Evolutionary conservation across 1,284 basidiomycete species (phyloP).

Genomic region (Ceratobasidium sp.): DNA sequence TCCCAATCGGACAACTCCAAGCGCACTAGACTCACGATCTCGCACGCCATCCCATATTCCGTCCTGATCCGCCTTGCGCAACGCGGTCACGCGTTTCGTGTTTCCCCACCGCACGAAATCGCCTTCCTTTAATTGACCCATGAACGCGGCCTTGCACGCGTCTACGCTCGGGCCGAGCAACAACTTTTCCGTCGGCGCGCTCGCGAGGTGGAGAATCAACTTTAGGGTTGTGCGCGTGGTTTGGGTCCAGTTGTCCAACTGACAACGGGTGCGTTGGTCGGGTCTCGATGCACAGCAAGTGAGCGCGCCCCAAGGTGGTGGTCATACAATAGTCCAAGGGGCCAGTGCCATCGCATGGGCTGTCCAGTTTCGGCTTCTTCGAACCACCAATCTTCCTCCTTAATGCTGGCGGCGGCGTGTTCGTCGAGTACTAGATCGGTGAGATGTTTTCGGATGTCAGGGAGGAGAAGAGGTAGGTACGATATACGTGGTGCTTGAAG

Average conservation of each 20-base stretch:
- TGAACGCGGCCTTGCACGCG: constrained; percentile 86
- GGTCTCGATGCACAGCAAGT: constrained; percentile 26
- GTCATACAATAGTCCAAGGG: constrained; percentile 90
- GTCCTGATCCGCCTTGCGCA: constrained; percentile 89
- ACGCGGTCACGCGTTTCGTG: constrained; percentile 86
- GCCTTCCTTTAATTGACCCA: constrained; percentile 93
- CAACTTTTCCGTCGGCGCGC: constrained; percentile 83
- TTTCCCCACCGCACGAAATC: constrained; percentile 96
- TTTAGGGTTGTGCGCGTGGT: constrained; percentile 67
- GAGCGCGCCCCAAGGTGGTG: constrained; percentile 58
- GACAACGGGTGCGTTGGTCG: not conserved
- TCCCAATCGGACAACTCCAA: not conserved
- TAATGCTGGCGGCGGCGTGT: constrained; percentile 68
- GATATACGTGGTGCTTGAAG: constrained; percentile 80
- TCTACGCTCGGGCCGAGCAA: constrained; percentile 79
- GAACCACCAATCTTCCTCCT: constrained; percentile 94
- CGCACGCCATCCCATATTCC: constrained; percentile 93
- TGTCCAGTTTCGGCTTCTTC: constrained; percentile 75
- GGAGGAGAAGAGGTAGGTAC: constrained; percentile 88
- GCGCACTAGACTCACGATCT: constrained; percentile 68
- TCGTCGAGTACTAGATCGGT: constrained; percentile 91
- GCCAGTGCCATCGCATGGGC: constrained; percentile 92
- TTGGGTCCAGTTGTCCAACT: constrained; percentile 32
- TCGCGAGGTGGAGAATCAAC: constrained; percentile 82
- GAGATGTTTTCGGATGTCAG: constrained; percentile 83